Evolutionary conservation across 1,284 basidiomycete species (phyloP).

Genomic region (Golubevia sp.): DNA sequence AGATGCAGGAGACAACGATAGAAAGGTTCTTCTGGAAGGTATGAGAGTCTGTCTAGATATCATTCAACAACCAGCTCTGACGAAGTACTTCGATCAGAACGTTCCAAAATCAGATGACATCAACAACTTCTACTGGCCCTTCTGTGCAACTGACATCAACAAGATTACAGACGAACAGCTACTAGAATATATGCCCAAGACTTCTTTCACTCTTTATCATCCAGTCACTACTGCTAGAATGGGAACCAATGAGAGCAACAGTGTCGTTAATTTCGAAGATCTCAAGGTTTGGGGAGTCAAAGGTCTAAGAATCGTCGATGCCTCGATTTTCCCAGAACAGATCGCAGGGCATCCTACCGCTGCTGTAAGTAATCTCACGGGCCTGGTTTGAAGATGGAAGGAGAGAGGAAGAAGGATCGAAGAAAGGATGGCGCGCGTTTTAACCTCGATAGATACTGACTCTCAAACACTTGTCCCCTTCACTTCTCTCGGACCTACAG

Average conservation of each 20-base stretch:
- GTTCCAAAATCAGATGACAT: constrained; percentile 23
- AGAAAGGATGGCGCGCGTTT: background rate
- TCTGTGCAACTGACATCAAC: constrained; percentile 36
- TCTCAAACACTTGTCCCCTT: background rate
- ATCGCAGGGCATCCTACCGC: constrained; percentile 39
- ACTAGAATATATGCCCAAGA: constrained; percentile 62
- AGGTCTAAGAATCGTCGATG: constrained; percentile 39
- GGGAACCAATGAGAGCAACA: constrained; percentile 43
- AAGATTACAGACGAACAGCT: constrained; percentile 40
- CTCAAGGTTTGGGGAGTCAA: constrained; percentile 29
- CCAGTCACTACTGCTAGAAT: constrained; percentile 70
- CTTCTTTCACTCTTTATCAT: constrained; percentile 70
- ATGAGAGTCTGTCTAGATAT: constrained; percentile 24
- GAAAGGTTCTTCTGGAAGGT: constrained; percentile 32
- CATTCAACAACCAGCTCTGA: constrained; percentile 16
- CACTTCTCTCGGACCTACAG: background rate
- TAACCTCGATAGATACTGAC: background rate
- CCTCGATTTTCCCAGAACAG: constrained; percentile 40
- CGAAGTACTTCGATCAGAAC: constrained; percentile 23
- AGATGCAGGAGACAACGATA: constrained; percentile 33
- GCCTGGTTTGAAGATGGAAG: background rate
- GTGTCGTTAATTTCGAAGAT: constrained; percentile 25
- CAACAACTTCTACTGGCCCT: constrained; percentile 25
- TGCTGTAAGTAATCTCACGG: constrained; percentile 6
- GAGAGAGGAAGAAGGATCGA: background rate